Base-by-base conservation (phyloP, 306 rosid genomes). In the Corylus avellana region DNA sequence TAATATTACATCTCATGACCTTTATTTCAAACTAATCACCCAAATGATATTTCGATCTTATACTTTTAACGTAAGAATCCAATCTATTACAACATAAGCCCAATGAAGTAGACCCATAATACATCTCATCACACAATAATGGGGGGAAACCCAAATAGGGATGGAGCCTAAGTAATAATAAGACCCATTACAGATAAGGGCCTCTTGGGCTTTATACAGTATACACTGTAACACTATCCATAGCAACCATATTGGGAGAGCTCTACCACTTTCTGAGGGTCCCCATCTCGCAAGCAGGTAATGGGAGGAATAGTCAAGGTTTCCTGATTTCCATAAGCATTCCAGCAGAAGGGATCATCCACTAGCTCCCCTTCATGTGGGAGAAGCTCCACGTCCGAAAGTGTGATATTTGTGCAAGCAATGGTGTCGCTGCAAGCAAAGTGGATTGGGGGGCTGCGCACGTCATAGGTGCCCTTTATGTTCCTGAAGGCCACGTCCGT, bases 341-440 rank as follows among this genome's bases (percentile, higher is more conserved):
- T 93, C 99, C 99, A 96, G 72, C 99, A 93, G 77, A 91, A 93
- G 5, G 98, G 98, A 50, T 96, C 90, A 27, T 96, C 98, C n/a
- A 93, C 22, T 4, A 96, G 75, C 51, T 85, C 77, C 1, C 99
- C 98, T 78, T 96, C 98, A 7, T 87, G 77, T 1, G 99, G 99
- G 18, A 85, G 73, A 51, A 93, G 90, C 86, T 96, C 99, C 32
- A 96, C 88, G 53, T 96, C 99, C 9, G 97, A 89, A 49, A 96
- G 89, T 4, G 91, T 89, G 37, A 93, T 89, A 84, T 96, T 93
- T 20, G 98, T 91, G 90, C 99, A 96, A 12, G 99, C 88, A 29
- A 95, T 84, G 0, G 87, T 62, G 84, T 96, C 99, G 46, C 99
- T 96, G 77, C 99, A 95, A 0, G 98, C 98, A 71, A 95, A 95